Evolutionary conservation across 768 basidiomycete genomes (phyloP).

Genomic region (Tylopilus felleus): DNA sequence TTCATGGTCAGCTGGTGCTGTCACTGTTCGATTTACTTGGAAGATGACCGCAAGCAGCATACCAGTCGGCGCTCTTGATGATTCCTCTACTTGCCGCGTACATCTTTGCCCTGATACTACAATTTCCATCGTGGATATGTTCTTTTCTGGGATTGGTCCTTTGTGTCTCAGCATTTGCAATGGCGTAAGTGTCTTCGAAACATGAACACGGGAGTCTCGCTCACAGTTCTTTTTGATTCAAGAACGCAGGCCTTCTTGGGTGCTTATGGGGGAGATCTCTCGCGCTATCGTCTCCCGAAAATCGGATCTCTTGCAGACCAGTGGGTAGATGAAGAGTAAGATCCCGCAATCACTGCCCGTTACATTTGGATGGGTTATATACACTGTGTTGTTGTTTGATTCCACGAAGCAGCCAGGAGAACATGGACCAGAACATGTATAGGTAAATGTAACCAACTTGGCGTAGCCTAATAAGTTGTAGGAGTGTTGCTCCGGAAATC

Average conservation of each 20-base stretch:
- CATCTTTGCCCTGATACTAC: conserved; percentile 52
- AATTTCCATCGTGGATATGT: conserved; percentile 51
- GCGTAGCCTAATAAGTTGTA: background rate
- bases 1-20: conserved; percentile 55
- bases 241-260: conserved; percentile 45
- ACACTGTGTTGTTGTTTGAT: background rate
- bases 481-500: background rate
- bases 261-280: conserved; percentile 47
- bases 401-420: background rate
- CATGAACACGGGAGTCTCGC: background rate
- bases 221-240: conserved; percentile 15
- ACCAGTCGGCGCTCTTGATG: conserved; percentile 72
- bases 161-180: conserved; percentile 41
- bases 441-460: background rate
- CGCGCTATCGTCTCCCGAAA: conserved; percentile 58
- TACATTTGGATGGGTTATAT: background rate
- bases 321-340: conserved; percentile 65
- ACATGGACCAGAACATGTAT: background rate
- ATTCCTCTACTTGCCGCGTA: conserved; percentile 58
- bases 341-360: background rate
- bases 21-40: conserved; percentile 4
- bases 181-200: conserved; percentile 48
- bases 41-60: conserved; percentile 45
- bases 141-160: conserved; percentile 47
- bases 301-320: conserved; percentile 64